Base-by-base conservation (phyloP, 179 eudicot genomes). In the Beta lomatogona region DNA sequence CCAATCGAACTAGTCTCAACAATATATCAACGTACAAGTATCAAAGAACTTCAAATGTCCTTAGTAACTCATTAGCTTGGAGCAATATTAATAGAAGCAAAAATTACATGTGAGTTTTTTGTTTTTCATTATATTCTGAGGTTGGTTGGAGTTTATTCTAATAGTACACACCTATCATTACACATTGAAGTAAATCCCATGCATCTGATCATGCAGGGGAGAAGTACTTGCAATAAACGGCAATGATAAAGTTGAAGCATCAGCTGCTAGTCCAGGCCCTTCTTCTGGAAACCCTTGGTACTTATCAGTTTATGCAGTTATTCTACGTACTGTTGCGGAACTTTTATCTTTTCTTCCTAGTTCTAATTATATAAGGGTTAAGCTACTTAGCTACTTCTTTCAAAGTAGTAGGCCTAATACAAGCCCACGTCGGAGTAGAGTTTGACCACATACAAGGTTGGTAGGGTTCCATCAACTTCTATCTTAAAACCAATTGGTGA, bases 241-340 rank as follows among this genome's bases (percentile, higher is more conserved):
- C 36, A 71, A 71, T 69, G 14, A 36, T 18, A 11, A 63, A 14
- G 76, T 73, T 31, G n/a, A 79, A 58, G 25, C 69, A 14, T 48
- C 70, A 4, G 82, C 70, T 54, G 44, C 57, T 50, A 21, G 0
- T 31, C 36, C 61, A 65, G 80, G 21, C 15, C 45, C 75, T 12
- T 28, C 63, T 53, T 41, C 31, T 55, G 76, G 67, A 71, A 71
- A 58, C 4, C 60, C 77, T 55, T 79, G 81, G 81, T 79, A 79
- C 18, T 13, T 25, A 25, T 25, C 28, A 0, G 28, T 46, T 44
- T 68, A 68, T 41, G 52, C 50, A 16, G 15, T 6, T 21, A n/a
- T n/a, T n/a, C n/a, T n/a, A n/a, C 8, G 50, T 46, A 4, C 50
- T 48, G 7, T 48, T 48, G 9, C 9, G 3, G 41, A 36, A 36